Base-by-base conservation (phyloP, 495 filamentous ascomycete genomes). In the Aspergillus avenaceus region DNA sequence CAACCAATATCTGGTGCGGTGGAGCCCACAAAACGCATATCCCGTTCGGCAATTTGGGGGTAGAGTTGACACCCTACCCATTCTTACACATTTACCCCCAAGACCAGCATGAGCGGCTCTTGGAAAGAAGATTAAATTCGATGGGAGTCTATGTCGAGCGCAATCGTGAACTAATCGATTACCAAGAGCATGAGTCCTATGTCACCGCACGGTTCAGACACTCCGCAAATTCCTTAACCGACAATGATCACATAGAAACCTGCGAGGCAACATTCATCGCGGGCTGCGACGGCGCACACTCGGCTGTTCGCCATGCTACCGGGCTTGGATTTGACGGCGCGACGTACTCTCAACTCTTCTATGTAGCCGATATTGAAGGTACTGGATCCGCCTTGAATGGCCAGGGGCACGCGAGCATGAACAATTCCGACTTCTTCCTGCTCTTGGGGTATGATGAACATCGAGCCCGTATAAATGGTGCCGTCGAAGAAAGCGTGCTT, bases 261-360 rank as follows among this genome's bases (percentile, higher is more conserved):
- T 62, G 49, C 40, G 59, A 65, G 18, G 65, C 66, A 3, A 23
- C 56, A 0, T 72, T 60, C 19, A 59, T 72, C 32, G 62, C 64
- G 22, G 69, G 69, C 3, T 72, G 69, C 25, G 69, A 72, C 34
- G 67, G 69, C 2, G 62, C 63, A 2, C 62, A 65, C 50, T 70
- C 65, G 0, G 48, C 47, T 4, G 69, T 72, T 11, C 62, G 69
- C 28, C 63, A 53, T 47, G 22, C 12, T 0, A 56, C 54, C 14
- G 61, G 44, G 1, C 62, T 66, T 27, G 56, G 60, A 13, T 69
- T 61, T 36, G 58, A 63, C 13, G 69, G 69, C 0, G 69, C 54
- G 1, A 62, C 61, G 0, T 72, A 66, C 31, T 50, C 51, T 8
- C 66, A 65, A 8, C 29, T 63, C 3, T 72, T 70, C 29, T 72